phyloP scores from a whole-genome alignment of 306 rosid species.

The Dryas alaskensis region DNA sequence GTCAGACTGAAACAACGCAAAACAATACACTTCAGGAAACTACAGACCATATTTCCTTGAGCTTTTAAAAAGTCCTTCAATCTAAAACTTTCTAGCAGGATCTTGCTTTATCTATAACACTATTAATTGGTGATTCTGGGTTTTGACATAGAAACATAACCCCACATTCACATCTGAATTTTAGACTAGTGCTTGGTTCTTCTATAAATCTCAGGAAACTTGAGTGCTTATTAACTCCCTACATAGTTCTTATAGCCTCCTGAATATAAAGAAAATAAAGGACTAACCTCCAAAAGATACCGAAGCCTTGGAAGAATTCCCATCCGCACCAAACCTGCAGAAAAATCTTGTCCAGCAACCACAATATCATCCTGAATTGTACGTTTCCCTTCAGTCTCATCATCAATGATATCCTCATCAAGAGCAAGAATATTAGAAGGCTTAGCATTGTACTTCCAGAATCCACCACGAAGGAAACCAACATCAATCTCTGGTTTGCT shows the following conservation, averaged over 20 bases:
- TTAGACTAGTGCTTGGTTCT: slow-evolving; percentile 4
- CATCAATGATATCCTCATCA: slow-evolving; percentile 48
- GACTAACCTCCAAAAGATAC: slow-evolving; percentile 84
- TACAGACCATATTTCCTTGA: not conserved
- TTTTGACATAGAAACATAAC: not conserved
- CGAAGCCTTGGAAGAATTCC: slow-evolving; percentile 75
- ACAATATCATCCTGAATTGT: slow-evolving; percentile 92
- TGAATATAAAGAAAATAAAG: not conserved
- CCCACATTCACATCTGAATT: not conserved
- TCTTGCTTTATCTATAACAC: not conserved
- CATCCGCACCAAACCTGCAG: slow-evolving; percentile 90
- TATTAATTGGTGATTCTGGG: not conserved
- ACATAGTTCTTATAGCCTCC: not conserved
- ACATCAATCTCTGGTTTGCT: slow-evolving; percentile 70
- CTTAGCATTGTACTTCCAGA: slow-evolving; percentile 93
- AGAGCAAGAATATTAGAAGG: slow-evolving; percentile 66
- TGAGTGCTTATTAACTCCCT: not conserved
- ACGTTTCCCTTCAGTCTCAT: slow-evolving; percentile 61
- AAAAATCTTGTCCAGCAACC: slow-evolving; percentile 91
- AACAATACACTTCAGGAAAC: slow-evolving; percentile 8
- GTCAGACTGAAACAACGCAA: slow-evolving; percentile 61
- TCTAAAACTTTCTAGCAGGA: not conserved
- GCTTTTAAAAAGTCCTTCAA: not conserved
- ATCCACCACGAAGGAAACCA: slow-evolving; percentile 90
- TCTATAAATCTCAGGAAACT: not conserved